Base-by-base conservation (phyloP, 305 asterid species). In the Solanum hybrid region DNA sequence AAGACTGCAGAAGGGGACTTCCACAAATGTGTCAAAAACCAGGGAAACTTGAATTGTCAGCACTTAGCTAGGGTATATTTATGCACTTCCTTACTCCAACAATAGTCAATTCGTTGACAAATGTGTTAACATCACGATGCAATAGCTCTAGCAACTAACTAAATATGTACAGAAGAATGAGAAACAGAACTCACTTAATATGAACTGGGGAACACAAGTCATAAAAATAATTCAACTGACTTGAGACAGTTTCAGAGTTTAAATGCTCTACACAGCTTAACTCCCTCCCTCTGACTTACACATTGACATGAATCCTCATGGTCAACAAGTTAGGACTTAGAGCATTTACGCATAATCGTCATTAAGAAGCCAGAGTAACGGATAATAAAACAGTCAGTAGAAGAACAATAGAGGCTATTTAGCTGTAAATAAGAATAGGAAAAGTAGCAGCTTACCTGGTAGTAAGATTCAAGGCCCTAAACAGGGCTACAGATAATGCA, bases 391-490 rank as follows among this genome's bases (percentile, higher is more conserved):
- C 38, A 46, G 72, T 27, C 72, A 29, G 27, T 42, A 42, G 20
- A 42, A 42, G 27, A 82, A 46, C 29, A 29, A 51, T 31, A 27
- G 40, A 46, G 40, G 87, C 73, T 29, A 42, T 82, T 27, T 27
- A 42, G 69, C 34, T 84, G 73, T 20, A 46, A 5, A 46, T 29
- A 29, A 69, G 40, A 82, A 46, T 46, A 51, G n/a, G 87, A 31
- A 29, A 51, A 31, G n/a, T 51, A 31, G 32, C 12, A 85, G 42
- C 87, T 85, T 94, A 96, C 99, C 99, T 94, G 75, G 97, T 88
- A 10, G 98, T 94, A 89, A 96, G 94, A 92, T 96, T 96, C 93
- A 97, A 92, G 90, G 99, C 98, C 95, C 99, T 94, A 78, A 95
- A 95, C 88, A 97, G 90, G 88, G 98, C 98, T 46, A 97, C 98